phyloP scores from a whole-genome alignment of 257 asterid species.

The Euphrasia confusa region DNA sequence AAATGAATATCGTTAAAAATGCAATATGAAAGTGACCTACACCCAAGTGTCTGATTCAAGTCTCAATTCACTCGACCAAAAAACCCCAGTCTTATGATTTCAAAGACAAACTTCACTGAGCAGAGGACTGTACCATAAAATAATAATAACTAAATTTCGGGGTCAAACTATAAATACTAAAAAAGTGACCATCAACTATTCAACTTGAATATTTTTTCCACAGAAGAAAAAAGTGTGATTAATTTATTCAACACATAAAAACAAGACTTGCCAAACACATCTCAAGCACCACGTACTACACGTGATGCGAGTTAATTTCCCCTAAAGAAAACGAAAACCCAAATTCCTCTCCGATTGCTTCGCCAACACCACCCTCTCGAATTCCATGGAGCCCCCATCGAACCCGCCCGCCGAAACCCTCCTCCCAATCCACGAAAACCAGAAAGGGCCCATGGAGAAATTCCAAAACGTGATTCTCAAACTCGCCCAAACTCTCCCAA shows the following conservation, averaged over 20 bases:
- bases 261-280: conserved; percentile 7
- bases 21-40: too few relatives aligned
- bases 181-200: too few relatives aligned
- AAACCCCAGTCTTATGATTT: too few relatives aligned
- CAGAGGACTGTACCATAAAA: too few relatives aligned
- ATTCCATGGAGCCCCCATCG: conserved; percentile 20
- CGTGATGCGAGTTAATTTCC: not conserved
- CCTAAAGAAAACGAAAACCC: not conserved
- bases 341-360: not conserved
- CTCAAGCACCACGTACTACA: not conserved
- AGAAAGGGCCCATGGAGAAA: conserved; percentile 28
- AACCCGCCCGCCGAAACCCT: conserved; percentile 11
- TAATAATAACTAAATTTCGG: too few relatives aligned
- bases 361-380: not conserved
- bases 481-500: conserved; percentile 31
- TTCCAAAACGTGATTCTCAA: conserved; percentile 26
- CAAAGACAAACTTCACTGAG: too few relatives aligned
- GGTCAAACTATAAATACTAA: too few relatives aligned
- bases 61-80: too few relatives aligned
- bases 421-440: conserved; percentile 10
- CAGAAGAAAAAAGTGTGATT: too few relatives aligned
- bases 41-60: too few relatives aligned
- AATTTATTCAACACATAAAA: not conserved
- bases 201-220: too few relatives aligned
- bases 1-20: too few relatives aligned